These are phyloP conservation scores for Podospora sp. DNA, from an alignment of 495 filamentous ascomycete species.

Conservation along the genomic window DNA sequence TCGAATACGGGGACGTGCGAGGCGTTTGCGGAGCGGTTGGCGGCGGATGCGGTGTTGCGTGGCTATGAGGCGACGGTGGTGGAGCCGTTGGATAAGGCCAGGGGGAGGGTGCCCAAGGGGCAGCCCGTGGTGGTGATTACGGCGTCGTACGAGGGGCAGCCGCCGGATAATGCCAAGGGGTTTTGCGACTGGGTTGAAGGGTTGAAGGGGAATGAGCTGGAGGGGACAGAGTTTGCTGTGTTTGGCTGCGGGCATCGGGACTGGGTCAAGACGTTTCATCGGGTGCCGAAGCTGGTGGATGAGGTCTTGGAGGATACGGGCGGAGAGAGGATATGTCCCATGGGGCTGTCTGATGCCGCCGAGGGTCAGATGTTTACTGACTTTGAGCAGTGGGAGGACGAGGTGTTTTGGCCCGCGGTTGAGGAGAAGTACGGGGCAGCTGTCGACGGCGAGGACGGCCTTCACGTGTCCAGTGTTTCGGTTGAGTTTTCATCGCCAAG, in stretches of 20 bases:
- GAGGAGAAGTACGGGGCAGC: constrained; percentile 49
- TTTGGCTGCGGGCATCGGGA: constrained; percentile 65
- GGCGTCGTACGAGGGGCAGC: constrained; percentile 74
- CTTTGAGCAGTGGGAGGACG: constrained; percentile 73
- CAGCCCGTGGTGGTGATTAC: constrained; percentile 68
- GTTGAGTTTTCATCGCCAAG: constrained; percentile 63
- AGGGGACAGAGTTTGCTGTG: constrained; percentile 62
- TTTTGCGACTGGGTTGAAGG: constrained; percentile 68
- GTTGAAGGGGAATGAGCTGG: constrained; percentile 53
- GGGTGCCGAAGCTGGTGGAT: constrained; percentile 67
- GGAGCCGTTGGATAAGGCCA: constrained; percentile 62
- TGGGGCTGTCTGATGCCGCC: constrained; percentile 65
- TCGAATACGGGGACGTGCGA: constrained; percentile 79
- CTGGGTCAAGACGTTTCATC: constrained; percentile 74
- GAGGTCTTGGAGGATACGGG: constrained; percentile 53
- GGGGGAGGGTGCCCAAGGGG: constrained; percentile 61
- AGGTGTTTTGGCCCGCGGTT: constrained; percentile 65
- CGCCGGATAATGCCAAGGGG: constrained; percentile 71
- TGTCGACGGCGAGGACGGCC: constrained; percentile 19
- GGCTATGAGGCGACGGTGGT: constrained; percentile 60
- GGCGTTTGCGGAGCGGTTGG: constrained; percentile 64
- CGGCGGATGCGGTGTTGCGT: constrained; percentile 57
- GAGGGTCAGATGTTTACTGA: constrained; percentile 66
- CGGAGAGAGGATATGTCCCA: constrained; percentile 49
- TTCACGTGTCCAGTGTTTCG: constrained; percentile 39